Conservation (phyloP, 208 protist genomes). For the Endotrypanum monterogeii region DNA sequence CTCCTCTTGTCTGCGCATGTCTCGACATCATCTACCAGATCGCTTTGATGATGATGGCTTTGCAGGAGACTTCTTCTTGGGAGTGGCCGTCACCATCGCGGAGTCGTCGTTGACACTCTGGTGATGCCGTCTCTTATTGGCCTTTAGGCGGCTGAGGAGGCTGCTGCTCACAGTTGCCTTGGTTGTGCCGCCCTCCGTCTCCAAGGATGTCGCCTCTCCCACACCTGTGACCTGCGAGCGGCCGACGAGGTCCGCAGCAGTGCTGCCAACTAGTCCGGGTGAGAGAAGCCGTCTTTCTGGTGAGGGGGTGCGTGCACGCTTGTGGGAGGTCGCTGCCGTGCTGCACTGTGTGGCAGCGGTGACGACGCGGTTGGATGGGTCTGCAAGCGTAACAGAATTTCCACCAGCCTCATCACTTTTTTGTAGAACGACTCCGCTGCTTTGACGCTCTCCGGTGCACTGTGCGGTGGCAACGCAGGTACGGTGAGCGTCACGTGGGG, state of each 20-base stretch:
- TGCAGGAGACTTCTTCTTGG: not conserved
- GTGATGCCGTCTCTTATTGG: constrained; percentile 4
- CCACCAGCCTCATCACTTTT: not conserved
- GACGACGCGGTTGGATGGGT: not conserved
- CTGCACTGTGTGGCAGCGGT: not conserved
- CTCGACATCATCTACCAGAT: not conserved
- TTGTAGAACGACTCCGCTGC: not conserved
- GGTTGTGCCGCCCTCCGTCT: constrained; percentile 15
- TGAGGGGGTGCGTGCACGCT: constrained; percentile 5
- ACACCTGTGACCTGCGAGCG: constrained; percentile 16
- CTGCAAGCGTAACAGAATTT: not conserved
- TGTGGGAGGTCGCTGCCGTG: not conserved
- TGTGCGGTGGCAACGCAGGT: not conserved
- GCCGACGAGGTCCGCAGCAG: constrained; percentile 3
- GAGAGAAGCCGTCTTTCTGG: not conserved
- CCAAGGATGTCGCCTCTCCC: constrained; percentile 3
- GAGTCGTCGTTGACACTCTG: not conserved
- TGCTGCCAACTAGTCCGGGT: not conserved
- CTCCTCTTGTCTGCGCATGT: not conserved
- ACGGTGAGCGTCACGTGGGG: not conserved
- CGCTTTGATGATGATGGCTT: constrained; percentile 3
- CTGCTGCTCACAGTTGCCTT: constrained; percentile 14
- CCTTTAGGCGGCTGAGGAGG: constrained; percentile 10
- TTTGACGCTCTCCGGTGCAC: not conserved
- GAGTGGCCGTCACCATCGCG: not conserved